Conservation (phyloP, 1,284 basidiomycete species). For the Cerrena zonata region DNA sequence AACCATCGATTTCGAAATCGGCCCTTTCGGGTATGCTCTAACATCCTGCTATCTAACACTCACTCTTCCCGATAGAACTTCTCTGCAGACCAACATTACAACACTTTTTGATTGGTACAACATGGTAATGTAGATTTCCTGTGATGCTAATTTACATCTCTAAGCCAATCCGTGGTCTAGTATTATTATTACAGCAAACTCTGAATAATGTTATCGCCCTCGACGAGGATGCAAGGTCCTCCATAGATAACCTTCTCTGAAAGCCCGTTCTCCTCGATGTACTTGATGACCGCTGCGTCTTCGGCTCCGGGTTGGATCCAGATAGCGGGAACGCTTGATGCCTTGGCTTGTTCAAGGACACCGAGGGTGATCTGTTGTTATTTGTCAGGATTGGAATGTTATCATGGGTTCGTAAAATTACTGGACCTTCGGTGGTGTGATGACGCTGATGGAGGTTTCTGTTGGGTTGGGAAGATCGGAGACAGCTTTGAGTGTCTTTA, state of each 20-base stretch:
- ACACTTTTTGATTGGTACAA: too few relatives aligned
- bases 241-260: conserved; percentile 61
- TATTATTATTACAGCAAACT: conserved; percentile 20
- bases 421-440: conserved; percentile 68
- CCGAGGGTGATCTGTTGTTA: conserved; percentile 66
- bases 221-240: conserved; percentile 70
- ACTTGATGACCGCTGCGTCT: conserved; percentile 48
- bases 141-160: too few relatives aligned
- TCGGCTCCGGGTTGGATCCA: conserved; percentile 87
- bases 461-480: conserved; percentile 55
- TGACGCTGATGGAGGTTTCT: conserved; percentile 72
- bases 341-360: conserved; percentile 59
- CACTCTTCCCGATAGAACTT: too few relatives aligned
- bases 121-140: too few relatives aligned
- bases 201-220: conserved; percentile 53
- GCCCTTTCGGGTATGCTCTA: too few relatives aligned
- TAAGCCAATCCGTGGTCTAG: too few relatives aligned
- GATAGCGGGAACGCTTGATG: conserved; percentile 55
- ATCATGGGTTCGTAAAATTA: too few relatives aligned
- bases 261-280: conserved; percentile 50
- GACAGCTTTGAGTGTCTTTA: conserved; percentile 49
- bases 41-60: too few relatives aligned
- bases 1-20: too few relatives aligned
- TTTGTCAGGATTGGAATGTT: too few relatives aligned
- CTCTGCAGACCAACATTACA: too few relatives aligned